Conservation (phyloP, 305 asterid species). For the Fraxinus angustifolia region DNA sequence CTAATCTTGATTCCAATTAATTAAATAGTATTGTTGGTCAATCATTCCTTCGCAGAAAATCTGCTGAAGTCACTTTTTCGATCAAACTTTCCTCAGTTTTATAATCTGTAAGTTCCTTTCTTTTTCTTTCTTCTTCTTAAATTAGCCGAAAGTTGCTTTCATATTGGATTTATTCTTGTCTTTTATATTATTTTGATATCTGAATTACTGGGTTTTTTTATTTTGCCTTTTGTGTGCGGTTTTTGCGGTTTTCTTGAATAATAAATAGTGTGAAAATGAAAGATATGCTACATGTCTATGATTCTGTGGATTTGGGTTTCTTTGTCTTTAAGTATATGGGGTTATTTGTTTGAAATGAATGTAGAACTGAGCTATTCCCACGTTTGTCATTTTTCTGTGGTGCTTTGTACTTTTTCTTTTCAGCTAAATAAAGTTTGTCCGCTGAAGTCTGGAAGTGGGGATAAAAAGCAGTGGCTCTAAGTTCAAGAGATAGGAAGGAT, state of each 20-base stretch:
- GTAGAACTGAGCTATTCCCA: constrained; percentile 1
- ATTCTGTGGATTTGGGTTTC: constrained; percentile 1
- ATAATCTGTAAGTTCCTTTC: constrained; percentile 13
- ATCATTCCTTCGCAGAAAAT: constrained; percentile 17
- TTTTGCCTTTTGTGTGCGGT: not conserved
- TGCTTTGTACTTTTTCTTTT: not conserved
- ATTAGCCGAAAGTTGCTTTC: not conserved
- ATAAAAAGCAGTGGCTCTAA: not conserved
- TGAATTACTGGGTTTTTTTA: not conserved
- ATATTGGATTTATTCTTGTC: not conserved
- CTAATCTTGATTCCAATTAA: not conserved
- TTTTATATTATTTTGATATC: not conserved
- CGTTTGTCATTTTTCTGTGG: not conserved
- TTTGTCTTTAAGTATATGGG: constrained; percentile 13
- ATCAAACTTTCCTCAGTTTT: not conserved
- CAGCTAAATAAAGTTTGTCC: constrained; percentile 5
- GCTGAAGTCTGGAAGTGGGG: not conserved
- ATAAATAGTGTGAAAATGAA: not conserved
- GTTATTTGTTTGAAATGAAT: not conserved
- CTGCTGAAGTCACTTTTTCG: constrained; percentile 10
- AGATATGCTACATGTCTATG: not conserved
- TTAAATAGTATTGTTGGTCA: not conserved
- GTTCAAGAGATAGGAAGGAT: not conserved
- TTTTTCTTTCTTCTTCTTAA: not conserved
- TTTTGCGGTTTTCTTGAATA: constrained; percentile 6